Evolutionary conservation across 306 rosid species (phyloP), one percentile per base, ranked within the genome.

Genomic region (Clitoria ternatea): DNA sequence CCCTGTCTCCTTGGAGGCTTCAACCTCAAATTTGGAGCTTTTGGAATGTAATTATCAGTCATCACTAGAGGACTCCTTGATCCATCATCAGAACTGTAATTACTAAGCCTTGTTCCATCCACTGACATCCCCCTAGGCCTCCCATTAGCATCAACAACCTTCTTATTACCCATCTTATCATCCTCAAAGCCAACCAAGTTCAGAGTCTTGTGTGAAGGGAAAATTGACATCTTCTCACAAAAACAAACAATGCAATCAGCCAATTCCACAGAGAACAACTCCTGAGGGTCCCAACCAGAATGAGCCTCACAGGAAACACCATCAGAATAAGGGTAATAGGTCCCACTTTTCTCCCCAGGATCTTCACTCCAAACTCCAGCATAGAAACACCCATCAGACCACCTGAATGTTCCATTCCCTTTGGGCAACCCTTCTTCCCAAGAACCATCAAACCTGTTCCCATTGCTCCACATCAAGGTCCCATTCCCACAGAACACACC

Each of bases 351-450:
- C 11, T 92, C 96, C 17, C 52, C 75, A 8, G 79, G 47, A 39
- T 87, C 92, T 69, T 66, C 81, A 68, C 90, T 82, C 98, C 98
- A 93, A 60, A 84, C 66, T 2, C 97, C 98, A n/a, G 70, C 89
- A 80, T 84, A 90, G 66, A 85, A 89, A 76, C 95, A 87, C 71
- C 91, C 97, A 80, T 90, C 90, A 13, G 69, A 66, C 94, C 96
- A 94, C 66, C 83, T 79, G 20, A 84, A 90, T 2, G 95, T 94
- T 2, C 98, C 98, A 66, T 94, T 84, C 26, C 98, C 98, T 73
- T 71, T 87, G 5, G 99, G 97, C 10, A 84, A 70, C 6, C 93
- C 94, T 4, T 80, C 89, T 68, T 91, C 97, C 99, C 99, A 94
- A 66, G 19, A 81, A 37, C 99, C 99, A 73, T 94, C 99, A 71